Evolutionary conservation across 441 rosid species (phyloP).

Genomic region (Eutrema salsugineum): DNA sequence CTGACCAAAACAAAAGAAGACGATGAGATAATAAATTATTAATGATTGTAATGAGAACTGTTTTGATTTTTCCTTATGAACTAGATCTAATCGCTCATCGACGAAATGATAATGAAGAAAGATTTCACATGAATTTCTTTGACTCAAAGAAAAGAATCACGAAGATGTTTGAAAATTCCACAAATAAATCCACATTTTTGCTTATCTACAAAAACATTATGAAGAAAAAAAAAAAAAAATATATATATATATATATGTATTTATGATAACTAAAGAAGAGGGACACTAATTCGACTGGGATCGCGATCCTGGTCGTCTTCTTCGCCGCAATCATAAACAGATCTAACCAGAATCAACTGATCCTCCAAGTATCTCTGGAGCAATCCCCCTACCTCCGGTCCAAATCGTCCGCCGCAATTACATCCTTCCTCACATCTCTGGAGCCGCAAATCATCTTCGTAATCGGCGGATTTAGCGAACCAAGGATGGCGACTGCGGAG

Average conservation of each 20-base stretch:
- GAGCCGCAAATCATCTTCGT: conserved; percentile 36
- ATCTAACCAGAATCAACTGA: conserved; percentile 56
- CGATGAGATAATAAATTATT: too few species aligned
- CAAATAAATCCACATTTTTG: not conserved
- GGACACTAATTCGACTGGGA: not conserved
- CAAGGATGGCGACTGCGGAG: conserved; percentile 27
- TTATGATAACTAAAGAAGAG: conserved; percentile 34
- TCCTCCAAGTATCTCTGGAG: conserved; percentile 68
- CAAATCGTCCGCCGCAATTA: conserved; percentile 19
- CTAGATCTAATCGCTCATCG: too few species aligned
- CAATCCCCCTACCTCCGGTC: conserved; percentile 40
- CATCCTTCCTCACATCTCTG: conserved; percentile 47
- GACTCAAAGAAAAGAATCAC: too few species aligned
- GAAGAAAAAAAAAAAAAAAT: too few species aligned
- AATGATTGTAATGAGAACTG: too few species aligned
- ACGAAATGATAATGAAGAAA: too few species aligned
- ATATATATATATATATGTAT: too few species aligned
- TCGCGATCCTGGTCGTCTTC: conserved; percentile 9
- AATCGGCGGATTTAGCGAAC: conserved; percentile 6
- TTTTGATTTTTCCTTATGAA: too few species aligned
- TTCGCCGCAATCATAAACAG: conserved; percentile 53
- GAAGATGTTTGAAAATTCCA: too few species aligned
- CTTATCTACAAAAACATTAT: not conserved
- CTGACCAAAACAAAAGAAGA: too few species aligned
- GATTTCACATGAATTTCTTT: too few species aligned